Evolutionary conservation across 1,284 basidiomycete genomes (phyloP).

Genomic region (Coniferiporia weirii): DNA sequence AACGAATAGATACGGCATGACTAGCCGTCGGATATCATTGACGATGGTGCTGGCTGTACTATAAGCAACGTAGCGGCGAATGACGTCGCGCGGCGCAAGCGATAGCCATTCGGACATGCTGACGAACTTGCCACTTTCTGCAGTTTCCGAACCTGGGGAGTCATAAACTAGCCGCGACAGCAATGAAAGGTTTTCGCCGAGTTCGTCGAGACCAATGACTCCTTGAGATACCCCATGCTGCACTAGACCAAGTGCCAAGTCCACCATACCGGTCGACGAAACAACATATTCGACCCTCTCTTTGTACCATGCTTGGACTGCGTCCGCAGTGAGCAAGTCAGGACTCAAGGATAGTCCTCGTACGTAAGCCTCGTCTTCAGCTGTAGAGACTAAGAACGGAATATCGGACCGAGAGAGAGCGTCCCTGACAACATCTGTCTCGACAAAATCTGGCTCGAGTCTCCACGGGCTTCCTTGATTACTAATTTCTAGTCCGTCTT

Average conservation of each 20-base stretch:
- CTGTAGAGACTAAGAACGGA: constrained; percentile 4
- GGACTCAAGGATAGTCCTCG: neutral
- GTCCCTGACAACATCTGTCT: constrained; percentile 35
- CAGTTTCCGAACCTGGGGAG: constrained; percentile 41
- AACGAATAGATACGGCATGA: constrained; percentile 88
- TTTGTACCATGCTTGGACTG: constrained; percentile 73
- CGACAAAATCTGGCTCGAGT: constrained; percentile 49
- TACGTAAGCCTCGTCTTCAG: constrained; percentile 4
- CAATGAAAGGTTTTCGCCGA: constrained; percentile 87
- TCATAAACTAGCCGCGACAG: constrained; percentile 85
- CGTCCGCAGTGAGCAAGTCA: constrained; percentile 23
- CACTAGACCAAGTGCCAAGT: constrained; percentile 71
- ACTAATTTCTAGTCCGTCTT: constrained; percentile 40
- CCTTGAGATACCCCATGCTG: constrained; percentile 84
- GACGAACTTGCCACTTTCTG: constrained; percentile 53
- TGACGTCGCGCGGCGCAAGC: constrained; percentile 58
- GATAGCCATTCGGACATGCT: constrained; percentile 67
- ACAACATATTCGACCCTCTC: constrained; percentile 59
- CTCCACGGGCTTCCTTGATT: constrained; percentile 40
- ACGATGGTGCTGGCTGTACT: constrained; percentile 65
- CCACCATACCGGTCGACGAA: constrained; percentile 66
- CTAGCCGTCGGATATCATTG: constrained; percentile 66
- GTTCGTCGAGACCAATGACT: constrained; percentile 71
- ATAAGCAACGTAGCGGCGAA: constrained; percentile 70
- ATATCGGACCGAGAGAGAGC: constrained; percentile 29